phyloP scores from a whole-genome alignment of 345 rosid genomes.

The Citrus maxima region DNA sequence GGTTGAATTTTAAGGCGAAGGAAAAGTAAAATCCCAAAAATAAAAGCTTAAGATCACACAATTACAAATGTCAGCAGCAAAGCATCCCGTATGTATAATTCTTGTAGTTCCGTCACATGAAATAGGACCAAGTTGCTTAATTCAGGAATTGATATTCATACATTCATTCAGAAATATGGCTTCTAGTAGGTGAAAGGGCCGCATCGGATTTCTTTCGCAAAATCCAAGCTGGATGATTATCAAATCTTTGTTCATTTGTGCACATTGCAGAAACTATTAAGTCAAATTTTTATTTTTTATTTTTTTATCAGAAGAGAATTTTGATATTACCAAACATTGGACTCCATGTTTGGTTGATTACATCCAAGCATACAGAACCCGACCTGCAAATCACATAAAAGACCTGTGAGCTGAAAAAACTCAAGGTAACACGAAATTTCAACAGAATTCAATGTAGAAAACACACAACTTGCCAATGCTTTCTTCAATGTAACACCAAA shows the following conservation, averaged over 20 bases:
- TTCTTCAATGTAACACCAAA: not conserved
- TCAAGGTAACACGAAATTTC: not conserved
- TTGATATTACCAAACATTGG: constrained; percentile 35
- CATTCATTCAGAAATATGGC: no score
- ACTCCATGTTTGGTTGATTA: constrained; percentile 36
- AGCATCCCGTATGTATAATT: not conserved
- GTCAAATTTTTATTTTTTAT: not conserved
- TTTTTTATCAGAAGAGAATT: not conserved
- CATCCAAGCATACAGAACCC: constrained; percentile 37
- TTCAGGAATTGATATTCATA: no score
- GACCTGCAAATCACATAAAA: constrained; percentile 25
- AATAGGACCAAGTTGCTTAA: no score
- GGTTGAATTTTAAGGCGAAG: not conserved
- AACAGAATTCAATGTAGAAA: not conserved
- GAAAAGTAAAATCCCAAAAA: not conserved
- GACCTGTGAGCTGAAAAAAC: not conserved
- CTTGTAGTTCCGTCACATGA: no score
- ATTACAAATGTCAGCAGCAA: not conserved
- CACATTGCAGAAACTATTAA: not conserved
- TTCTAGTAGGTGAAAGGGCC: not conserved
- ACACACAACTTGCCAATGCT: not conserved
- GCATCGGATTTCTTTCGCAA: not conserved
- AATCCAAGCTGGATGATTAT: not conserved
- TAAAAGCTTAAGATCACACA: not conserved
- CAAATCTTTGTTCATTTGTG: not conserved